Evolutionary conservation across 495 filamentous ascomycete genomes (phyloP).

Genomic region (Penicillium paxilli): DNA sequence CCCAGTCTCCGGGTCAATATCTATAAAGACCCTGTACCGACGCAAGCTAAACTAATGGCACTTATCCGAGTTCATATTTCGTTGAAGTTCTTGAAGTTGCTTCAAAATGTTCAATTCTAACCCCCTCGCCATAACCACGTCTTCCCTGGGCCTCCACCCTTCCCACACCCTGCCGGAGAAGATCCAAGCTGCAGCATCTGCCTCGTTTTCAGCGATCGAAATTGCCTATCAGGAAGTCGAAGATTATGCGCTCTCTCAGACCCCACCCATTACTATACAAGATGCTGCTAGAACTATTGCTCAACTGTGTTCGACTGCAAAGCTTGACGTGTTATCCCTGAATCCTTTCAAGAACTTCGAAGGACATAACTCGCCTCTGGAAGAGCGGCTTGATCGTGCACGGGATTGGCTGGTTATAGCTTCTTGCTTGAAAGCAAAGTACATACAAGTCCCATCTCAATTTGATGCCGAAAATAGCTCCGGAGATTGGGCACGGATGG

Average conservation of each 20-base stretch:
- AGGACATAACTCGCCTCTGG: constrained; percentile 44
- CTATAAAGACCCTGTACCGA: too few relatives aligned
- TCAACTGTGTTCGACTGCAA: constrained; percentile 47
- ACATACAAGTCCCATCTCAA: constrained; percentile 63
- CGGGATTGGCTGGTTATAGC: constrained; percentile 62
- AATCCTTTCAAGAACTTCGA: constrained; percentile 73
- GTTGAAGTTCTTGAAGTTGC: too few relatives aligned
- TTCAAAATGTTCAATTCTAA: constrained; percentile 1
- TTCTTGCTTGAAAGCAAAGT: constrained; percentile 53
- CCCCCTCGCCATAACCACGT: constrained; percentile 52
- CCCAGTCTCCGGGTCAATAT: too few relatives aligned
- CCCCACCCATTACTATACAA: background rate
- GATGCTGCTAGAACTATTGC: constrained; percentile 27
- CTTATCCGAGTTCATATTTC: too few relatives aligned
- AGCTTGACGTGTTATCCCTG: constrained; percentile 56
- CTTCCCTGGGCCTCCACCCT: constrained; percentile 60
- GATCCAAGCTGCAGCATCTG: constrained; percentile 54
- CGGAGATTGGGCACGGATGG: background rate
- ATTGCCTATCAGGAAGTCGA: constrained; percentile 52
- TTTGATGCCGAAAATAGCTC: constrained; percentile 43
- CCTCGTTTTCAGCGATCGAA: constrained; percentile 63
- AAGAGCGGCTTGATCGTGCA: constrained; percentile 61
- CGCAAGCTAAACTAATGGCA: too few relatives aligned
- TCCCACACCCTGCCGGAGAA: constrained; percentile 58
- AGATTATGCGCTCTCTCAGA: constrained; percentile 42